These are phyloP conservation scores for Grosmannia clavigera DNA, from an alignment of 2,329 filamentous ascomycete genomes.

Conservation along the genomic window DNA sequence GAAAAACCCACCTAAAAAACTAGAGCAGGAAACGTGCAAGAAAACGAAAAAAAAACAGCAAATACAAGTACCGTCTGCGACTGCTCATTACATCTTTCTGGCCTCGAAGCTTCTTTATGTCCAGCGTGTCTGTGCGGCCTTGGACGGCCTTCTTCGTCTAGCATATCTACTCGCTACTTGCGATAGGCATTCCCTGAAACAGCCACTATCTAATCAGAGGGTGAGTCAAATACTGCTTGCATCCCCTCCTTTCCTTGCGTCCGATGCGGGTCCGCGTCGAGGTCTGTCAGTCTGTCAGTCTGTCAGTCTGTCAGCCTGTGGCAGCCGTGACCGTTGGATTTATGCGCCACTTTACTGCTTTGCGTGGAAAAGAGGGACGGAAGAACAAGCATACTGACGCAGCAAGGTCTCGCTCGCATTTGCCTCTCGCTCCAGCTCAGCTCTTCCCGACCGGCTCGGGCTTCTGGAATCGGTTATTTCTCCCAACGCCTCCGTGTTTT, in stretches of 20 bases:
- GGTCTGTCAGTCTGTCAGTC: background rate
- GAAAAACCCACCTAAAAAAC: background rate
- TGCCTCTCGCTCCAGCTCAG: background rate
- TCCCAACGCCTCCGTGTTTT: background rate
- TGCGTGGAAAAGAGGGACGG: background rate
- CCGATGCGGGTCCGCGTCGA: background rate
- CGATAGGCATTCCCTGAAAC: background rate
- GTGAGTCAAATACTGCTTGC: background rate
- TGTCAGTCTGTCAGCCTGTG: too few relatives aligned
- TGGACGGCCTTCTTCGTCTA: background rate
- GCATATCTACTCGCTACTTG: background rate
- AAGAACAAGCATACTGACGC: background rate
- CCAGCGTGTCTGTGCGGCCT: background rate
- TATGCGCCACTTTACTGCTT: too few relatives aligned
- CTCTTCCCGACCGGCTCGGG: background rate
- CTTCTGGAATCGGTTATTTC: background rate
- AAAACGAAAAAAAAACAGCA: background rate
- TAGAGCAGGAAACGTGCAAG: background rate
- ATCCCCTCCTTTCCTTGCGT: background rate
- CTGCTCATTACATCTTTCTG: background rate
- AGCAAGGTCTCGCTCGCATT: background rate
- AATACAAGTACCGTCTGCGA: background rate
- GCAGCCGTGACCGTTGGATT: too few relatives aligned
- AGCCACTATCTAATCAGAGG: background rate
- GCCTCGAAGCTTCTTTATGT: background rate